Evolutionary conservation across 2,329 filamentous ascomycete species (phyloP).

Genomic region (Colletotrichum sp.): DNA sequence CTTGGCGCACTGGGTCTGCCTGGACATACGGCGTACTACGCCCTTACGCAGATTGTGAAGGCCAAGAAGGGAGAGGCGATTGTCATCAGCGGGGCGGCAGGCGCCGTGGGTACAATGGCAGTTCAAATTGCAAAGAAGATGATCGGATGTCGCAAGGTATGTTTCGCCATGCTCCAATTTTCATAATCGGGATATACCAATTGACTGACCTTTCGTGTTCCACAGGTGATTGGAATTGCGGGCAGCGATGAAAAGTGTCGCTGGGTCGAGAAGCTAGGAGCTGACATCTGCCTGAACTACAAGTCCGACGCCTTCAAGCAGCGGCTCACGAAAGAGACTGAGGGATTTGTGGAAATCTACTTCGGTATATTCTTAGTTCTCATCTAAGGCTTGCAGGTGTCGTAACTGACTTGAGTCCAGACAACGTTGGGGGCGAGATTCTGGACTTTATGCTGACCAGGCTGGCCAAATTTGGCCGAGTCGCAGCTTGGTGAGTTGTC

Average conservation of each 20-base stretch:
- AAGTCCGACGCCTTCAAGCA: neutral
- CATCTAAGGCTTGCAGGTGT: fast-evolving
- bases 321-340: neutral
- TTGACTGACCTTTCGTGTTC: fast-evolving
- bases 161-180: neutral
- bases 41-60: neutral
- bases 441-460: neutral
- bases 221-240: neutral
- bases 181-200: neutral
- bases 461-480: neutral
- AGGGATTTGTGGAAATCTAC: neutral
- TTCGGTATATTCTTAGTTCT: fast-evolving
- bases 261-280: neutral
- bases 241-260: neutral
- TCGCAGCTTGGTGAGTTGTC: neutral
- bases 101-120: neutral
- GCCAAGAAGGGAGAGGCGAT: neutral
- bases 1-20: neutral
- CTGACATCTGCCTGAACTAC: neutral
- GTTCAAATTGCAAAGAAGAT: neutral
- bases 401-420: neutral
- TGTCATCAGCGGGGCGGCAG: neutral
- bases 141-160: neutral
- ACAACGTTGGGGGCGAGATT: neutral
- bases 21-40: neutral